Evolutionary conservation across 176 grass and related monocot genomes (phyloP).

Genomic region (Zea mays): Zm-B73-REFERENCE-NAM-5.0 NC_050099.1:11084001-11084500

Average conservation of each 20-base stretch:
- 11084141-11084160: no score
- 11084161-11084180: no score
- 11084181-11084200: no score
- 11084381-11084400: neutral
- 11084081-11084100: neutral
- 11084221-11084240: no score
- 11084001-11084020: neutral
- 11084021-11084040: neutral
- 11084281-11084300: neutral
- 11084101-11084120: neutral
- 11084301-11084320: neutral
- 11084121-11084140: no score
- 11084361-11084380: neutral
- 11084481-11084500: neutral
- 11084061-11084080: neutral
- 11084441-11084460: neutral
- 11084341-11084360: neutral
- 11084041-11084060: neutral
- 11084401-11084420: neutral
- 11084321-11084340: neutral
- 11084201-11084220: no score
- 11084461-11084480: neutral
- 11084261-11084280: neutral
- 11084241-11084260: neutral
- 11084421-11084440: neutral